Base-by-base conservation (phyloP, 2,329 filamentous ascomycete genomes). In the Macrophomina pseudophaseolina region DNA sequence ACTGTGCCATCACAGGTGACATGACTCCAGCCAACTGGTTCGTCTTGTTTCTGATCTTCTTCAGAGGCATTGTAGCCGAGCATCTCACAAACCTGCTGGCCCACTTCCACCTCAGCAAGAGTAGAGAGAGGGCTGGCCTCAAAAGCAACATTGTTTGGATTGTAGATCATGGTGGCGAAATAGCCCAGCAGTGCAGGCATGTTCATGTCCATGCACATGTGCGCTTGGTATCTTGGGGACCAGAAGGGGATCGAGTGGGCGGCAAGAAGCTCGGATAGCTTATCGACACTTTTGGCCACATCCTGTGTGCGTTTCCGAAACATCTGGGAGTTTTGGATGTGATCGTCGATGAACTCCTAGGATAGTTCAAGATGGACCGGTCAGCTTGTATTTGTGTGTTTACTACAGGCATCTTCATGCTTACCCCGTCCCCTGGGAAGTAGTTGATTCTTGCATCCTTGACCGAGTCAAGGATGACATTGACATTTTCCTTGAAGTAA, bases 91-190 rank as follows among this genome's bases (percentile, higher is more conserved):
- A 84, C 72, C 64, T 85, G 79, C 65, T 82, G 70, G 0, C 82
- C 82, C 1, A 81, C 82, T 46, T 78, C 74, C 5, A 81, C 77
- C 68, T 85, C 83, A 4, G 80, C 76, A 2, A 81, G 66, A 0
- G 81, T 84, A 0, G 80, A 80, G 12, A 83, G 69, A 0, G 82
- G 82, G 49, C 80, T 83, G 1, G 78, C 81, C 67, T 84, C 82
- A 0, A 82, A 70, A 1, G 81, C 74, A 1, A 84, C 79, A 42
- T 84, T 84, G 73, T 84, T 85, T 0, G 82, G 81, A 56, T 84
- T 84, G 67, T 83, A 84, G 30, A 84, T 40, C 82, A 84, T 84
- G 0, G 81, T 82, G 75, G 81, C 82, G 33, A 83, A 80, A 69
- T 83, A 83, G 0, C 82, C 82, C 3, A 83, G 73, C 2, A 83